Evolutionary conservation across 192 early-diverging fungal genomes (phyloP), one percentile per base, ranked within the genome.

Genomic region (Powellomyces hirtus): DNA sequence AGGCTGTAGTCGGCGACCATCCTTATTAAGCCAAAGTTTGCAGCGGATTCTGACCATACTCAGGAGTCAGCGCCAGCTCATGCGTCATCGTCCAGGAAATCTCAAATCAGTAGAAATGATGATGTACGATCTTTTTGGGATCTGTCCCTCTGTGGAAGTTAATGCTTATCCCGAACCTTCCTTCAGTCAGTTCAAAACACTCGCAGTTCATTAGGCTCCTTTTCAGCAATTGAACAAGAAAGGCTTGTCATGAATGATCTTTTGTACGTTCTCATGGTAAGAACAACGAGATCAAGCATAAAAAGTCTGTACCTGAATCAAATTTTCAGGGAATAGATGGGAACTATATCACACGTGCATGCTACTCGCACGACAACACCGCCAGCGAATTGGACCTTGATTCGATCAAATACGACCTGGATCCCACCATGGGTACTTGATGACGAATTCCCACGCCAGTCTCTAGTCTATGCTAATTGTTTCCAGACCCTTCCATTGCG

Each of bases 241-340:
- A 85, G 84, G 69, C 80, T 85, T 8, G 82, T 96, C 27, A 88
- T 98, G 26, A 91, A 98, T 59, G 96, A 98, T 73, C 70, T 96
- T 0, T 74, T 98, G 52, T 96, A 89, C 66, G 87, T 92, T 16
- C 78, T 96, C 73, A 86, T 93, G 84, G 91, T 91, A 77, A 34
- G 65, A 31, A 46, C 24, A 40, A n/a, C n/a, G n/a, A n/a, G n/a
- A n/a, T n/a, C n/a, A n/a, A n/a, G n/a, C n/a, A n/a, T n/a, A n/a
- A n/a, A n/a, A n/a, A n/a, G n/a, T n/a, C 18, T 42, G 31, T 22
- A 8, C 59, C 1, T 38, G 27, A 42, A 24, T 62, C 18, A 13
- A 8, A 46, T 35, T 34, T 46, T 24, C 50, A 90, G 90, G 93
- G 94, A 5, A 88, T 95, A 35, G 91, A 92, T 57, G 94, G 96